phyloP scores from a whole-genome alignment of 371 early-diverging fungal genomes.

The Cokeromyces recurvatus region DNA sequence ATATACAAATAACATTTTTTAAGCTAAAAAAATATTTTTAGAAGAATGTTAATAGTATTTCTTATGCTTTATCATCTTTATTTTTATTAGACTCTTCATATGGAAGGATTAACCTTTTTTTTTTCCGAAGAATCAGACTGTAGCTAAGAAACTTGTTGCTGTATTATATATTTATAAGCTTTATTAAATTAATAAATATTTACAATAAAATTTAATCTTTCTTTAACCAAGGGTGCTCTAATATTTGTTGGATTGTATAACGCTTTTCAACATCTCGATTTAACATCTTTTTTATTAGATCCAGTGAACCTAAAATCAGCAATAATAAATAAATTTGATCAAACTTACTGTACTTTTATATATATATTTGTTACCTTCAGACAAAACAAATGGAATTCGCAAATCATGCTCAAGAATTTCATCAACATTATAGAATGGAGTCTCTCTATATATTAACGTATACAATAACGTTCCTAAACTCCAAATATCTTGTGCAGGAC shows the following conservation, averaged over 20 bases:
- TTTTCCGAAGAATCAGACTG: no score
- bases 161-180: no score
- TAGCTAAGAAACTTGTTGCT: no score
- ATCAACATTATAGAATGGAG: slow-evolving; percentile 79
- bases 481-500: slow-evolving; percentile 83
- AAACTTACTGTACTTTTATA: neutral
- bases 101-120: no score
- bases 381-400: slow-evolving; percentile 56
- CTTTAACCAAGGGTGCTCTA: slow-evolving; percentile 53
- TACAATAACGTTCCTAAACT: slow-evolving; percentile 77
- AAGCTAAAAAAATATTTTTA: no score
- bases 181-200: no score
- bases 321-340: neutral
- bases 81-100: no score
- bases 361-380: slow-evolving; percentile 44
- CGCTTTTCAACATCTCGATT: slow-evolving; percentile 41
- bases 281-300: slow-evolving; percentile 52
- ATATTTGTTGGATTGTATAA: slow-evolving; percentile 49
- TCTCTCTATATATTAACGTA: slow-evolving; percentile 73
- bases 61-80: no score
- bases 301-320: slow-evolving; percentile 37
- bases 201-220: no score
- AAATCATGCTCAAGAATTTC: slow-evolving; percentile 65
- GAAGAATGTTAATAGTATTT: no score
- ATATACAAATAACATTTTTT: no score